Evolutionary conservation across 2,329 filamentous ascomycete genomes (phyloP).

Genomic region (Ilyonectria sp.): DNA sequence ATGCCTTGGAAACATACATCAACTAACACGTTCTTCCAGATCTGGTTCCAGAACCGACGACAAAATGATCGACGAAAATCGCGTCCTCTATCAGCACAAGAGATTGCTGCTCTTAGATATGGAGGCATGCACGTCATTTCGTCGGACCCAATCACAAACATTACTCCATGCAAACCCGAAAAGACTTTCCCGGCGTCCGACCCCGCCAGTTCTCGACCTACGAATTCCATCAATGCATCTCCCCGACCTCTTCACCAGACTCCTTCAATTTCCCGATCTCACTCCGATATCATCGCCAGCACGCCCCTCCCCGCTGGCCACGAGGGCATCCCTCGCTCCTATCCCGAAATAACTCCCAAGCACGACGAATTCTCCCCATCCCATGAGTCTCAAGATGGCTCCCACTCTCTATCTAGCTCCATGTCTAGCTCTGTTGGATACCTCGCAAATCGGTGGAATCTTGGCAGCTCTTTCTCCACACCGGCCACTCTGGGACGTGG

Average conservation of each 20-base stretch:
- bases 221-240: slow-evolving; percentile 45
- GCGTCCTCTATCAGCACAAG: slow-evolving; percentile 84
- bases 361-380: slow-evolving; percentile 47
- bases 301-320: slow-evolving; percentile 45
- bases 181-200: slow-evolving; percentile 48
- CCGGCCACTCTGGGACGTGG: slow-evolving; percentile 59
- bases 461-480: slow-evolving; percentile 66
- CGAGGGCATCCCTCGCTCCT: slow-evolving; percentile 36
- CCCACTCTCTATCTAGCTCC: slow-evolving; percentile 55
- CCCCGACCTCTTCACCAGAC: slow-evolving; percentile 45
- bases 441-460: slow-evolving; percentile 71
- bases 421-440: slow-evolving; percentile 65
- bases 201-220: slow-evolving; percentile 43
- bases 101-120: slow-evolving; percentile 75
- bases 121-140: slow-evolving; percentile 68
- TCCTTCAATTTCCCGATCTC: slow-evolving; percentile 46
- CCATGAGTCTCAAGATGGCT: slow-evolving; percentile 47
- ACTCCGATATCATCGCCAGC: slow-evolving; percentile 43
- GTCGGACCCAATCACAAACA: slow-evolving; percentile 58
- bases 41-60: slow-evolving; percentile 97
- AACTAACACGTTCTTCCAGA: slow-evolving; percentile 68
- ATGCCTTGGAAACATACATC: slow-evolving; percentile 24
- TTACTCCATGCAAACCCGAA: slow-evolving; percentile 47
- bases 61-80: slow-evolving; percentile 94
- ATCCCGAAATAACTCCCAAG: slow-evolving; percentile 44